These are phyloP conservation scores for Phlyctochytrium planicorne DNA, from an alignment of 192 early-diverging fungal genomes.

Conservation along the genomic window DNA sequence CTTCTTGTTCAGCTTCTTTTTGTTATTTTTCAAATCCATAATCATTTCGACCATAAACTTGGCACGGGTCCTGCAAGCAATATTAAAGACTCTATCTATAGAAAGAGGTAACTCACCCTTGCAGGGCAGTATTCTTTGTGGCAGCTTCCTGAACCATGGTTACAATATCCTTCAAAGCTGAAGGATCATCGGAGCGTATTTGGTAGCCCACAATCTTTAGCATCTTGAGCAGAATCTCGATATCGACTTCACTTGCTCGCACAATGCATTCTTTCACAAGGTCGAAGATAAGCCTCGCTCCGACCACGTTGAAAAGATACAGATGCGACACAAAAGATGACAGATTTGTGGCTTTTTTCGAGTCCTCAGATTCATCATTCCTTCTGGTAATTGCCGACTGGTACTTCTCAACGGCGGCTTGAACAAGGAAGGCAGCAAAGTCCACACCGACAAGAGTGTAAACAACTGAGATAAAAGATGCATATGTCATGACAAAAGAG, in stretches of 20 bases:
- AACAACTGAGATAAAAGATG: slow-evolving; percentile 78
- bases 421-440: slow-evolving; percentile 59
- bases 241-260: slow-evolving; percentile 76
- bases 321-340: slow-evolving; percentile 76
- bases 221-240: slow-evolving; percentile 84
- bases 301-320: slow-evolving; percentile 78
- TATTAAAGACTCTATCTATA: background rate
- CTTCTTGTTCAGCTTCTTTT: slow-evolving; percentile 51
- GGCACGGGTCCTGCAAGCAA: slow-evolving; percentile 48
- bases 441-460: slow-evolving; percentile 83
- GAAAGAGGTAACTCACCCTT: slow-evolving; percentile 8
- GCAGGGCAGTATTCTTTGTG: slow-evolving; percentile 31
- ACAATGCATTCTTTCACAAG: slow-evolving; percentile 69
- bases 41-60: slow-evolving; percentile 97
- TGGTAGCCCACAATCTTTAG: slow-evolving; percentile 76
- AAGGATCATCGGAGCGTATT: slow-evolving; percentile 88
- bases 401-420: slow-evolving; percentile 33
- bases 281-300: slow-evolving; percentile 88
- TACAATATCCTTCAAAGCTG: slow-evolving; percentile 88
- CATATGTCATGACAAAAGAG: slow-evolving; percentile 88
- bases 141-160: slow-evolving; percentile 59
- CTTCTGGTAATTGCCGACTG: background rate
- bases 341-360: slow-evolving; percentile 66
- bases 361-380: background rate
- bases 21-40: slow-evolving; percentile 88